phyloP scores from a whole-genome alignment of 2,329 filamentous ascomycete species.

The Neonectria hederae region DNA sequence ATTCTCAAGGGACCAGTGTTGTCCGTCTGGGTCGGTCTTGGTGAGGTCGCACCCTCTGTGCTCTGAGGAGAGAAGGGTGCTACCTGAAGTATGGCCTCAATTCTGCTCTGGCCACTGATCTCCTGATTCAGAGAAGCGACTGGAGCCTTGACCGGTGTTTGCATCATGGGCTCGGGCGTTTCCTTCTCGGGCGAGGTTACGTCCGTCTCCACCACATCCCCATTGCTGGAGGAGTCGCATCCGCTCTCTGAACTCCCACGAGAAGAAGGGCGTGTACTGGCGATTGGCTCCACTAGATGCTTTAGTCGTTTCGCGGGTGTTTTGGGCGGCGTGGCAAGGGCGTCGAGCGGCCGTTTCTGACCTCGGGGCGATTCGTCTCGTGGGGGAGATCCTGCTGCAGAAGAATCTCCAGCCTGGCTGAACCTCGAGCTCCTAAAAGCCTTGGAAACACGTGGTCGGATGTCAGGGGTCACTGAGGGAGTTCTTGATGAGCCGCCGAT shows the following conservation, averaged over 20 bases:
- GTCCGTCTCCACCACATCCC: constrained; percentile 51
- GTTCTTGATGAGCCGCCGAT: constrained; percentile 62
- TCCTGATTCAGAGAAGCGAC: constrained; percentile 16
- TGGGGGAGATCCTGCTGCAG: constrained; percentile 42
- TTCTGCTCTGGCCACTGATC: constrained; percentile 16
- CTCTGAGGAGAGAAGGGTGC: constrained; percentile 47
- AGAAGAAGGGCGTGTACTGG: constrained; percentile 45
- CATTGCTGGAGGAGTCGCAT: constrained; percentile 41
- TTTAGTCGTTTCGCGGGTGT: constrained; percentile 64
- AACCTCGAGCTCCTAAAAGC: constrained; percentile 47
- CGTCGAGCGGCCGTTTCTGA: constrained; percentile 54
- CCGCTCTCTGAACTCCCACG: constrained; percentile 50
- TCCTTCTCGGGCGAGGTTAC: constrained; percentile 62
- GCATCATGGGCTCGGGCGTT: constrained; percentile 50
- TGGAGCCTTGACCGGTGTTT: constrained; percentile 39
- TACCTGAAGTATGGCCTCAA: constrained; percentile 16
- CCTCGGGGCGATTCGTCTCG: constrained; percentile 41
- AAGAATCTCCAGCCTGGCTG: constrained; percentile 46
- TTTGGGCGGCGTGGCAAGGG: constrained; percentile 62
- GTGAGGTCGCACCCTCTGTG: constrained; percentile 39
- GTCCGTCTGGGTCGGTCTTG: constrained; percentile 29
- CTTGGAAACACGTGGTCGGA: constrained; percentile 61
- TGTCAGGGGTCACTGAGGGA: constrained; percentile 65
- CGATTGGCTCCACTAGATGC: constrained; percentile 40
- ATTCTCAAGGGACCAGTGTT: background rate